Percentiles rank a stretch among this genome's conserved stretches.
These are phyloP conservation scores for Exophiala lecanii-corni DNA, from an alignment of 2,329 filamentous ascomycete genomes.

Conservation along the genomic window DNA sequence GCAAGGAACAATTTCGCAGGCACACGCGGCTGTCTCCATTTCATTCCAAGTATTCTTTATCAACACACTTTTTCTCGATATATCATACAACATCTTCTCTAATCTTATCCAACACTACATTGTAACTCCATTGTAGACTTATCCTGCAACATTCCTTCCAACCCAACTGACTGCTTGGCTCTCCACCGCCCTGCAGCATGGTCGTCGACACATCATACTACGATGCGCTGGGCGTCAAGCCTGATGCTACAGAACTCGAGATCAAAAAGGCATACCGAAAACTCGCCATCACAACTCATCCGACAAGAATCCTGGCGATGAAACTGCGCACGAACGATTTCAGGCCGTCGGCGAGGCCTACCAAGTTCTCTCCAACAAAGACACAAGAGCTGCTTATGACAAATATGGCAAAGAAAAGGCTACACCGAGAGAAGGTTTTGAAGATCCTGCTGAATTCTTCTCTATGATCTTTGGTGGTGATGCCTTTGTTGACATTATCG, in stretches of 20 bases:
- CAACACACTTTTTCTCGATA: no score
- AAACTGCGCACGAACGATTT: conserved; percentile 88
- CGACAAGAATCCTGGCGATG: conserved; percentile 97
- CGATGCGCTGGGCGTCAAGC: conserved; percentile 77
- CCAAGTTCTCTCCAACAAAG: conserved; percentile 76
- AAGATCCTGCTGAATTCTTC: conserved; percentile 96
- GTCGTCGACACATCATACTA: conserved; percentile 87
- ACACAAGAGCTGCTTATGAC: conserved; percentile 88
- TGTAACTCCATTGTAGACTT: no score
- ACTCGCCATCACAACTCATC: conserved; percentile 64
- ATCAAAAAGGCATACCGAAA: conserved; percentile 98
- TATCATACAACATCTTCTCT: no score
- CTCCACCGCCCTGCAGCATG: conserved; percentile 50
- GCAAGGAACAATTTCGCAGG: no score
- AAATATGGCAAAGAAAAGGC: conserved; percentile 95
- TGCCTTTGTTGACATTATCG: conserved; percentile 92
- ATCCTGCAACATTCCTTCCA: no score
- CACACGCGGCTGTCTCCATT: no score
- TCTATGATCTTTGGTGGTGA: conserved; percentile 97
- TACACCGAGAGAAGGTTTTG: conserved; percentile 85
- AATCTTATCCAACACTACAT: no score
- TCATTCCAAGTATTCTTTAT: no score
- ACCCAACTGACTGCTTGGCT: not conserved
- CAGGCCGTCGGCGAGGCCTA: conserved; percentile 73
- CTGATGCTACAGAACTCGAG: conserved; percentile 81